phyloP scores from a whole-genome alignment of 768 basidiomycete genomes.

The Infundibulicybe gibba region DNA sequence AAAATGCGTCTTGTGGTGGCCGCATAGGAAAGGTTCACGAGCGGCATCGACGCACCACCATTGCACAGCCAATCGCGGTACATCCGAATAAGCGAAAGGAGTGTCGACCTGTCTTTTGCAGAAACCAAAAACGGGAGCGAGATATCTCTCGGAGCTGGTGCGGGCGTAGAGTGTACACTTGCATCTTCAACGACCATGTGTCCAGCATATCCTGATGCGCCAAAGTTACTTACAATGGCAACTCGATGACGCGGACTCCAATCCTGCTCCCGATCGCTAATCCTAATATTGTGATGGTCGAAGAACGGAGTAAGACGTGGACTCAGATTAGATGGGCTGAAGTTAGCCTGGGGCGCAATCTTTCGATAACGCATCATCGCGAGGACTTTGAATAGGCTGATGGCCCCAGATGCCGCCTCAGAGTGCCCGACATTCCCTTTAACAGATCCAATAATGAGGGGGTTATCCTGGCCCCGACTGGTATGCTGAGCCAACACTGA shows the following conservation, averaged over 20 bases:
- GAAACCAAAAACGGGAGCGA: conserved; percentile 4
- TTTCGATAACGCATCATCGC: conserved; percentile 2
- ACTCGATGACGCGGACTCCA: conserved; percentile 3
- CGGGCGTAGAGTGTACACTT: too few relatives aligned
- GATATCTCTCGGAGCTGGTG: neutral
- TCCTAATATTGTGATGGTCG: conserved; percentile 2
- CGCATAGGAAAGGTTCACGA: conserved; percentile 2
- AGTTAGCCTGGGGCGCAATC: conserved; percentile 2
- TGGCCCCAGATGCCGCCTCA: conserved; percentile 3
- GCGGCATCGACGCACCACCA: neutral
- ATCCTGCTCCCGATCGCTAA: conserved; percentile 2
- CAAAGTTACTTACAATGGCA: conserved; percentile 5
- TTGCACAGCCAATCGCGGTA: conserved; percentile 1
- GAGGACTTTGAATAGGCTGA: conserved; percentile 4
- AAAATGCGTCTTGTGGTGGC: neutral
- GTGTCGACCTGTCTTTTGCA: neutral
- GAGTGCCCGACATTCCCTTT: conserved; percentile 5
- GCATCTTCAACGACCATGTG: conserved; percentile 2
- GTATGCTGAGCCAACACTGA: conserved; percentile 1
- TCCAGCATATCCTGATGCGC: conserved; percentile 5
- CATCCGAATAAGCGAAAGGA: neutral
- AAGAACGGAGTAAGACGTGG: conserved; percentile 1
- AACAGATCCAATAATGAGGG: conserved; percentile 3
- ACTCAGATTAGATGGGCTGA: conserved; percentile 2
- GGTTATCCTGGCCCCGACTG: neutral